Evolutionary conservation across 169 alveolate species (phyloP).

Genomic region (Eimeria acervulina): DNA sequence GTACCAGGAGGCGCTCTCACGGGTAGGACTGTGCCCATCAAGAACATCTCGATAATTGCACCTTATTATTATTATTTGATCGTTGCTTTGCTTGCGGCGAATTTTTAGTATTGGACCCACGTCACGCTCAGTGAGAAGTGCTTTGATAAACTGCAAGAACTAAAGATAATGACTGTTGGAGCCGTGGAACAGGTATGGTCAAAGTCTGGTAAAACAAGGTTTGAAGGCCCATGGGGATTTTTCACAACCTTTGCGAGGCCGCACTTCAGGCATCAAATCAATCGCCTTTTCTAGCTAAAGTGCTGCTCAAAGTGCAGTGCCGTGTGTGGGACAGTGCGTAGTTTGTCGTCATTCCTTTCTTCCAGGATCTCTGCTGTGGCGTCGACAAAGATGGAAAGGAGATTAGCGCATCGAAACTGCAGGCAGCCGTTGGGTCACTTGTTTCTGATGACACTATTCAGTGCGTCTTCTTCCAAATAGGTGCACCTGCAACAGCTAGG

Average conservation of each 20-base stretch:
- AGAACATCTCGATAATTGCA: neutral
- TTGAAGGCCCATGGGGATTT: neutral
- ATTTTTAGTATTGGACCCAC: constrained; percentile 80
- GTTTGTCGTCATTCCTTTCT: neutral
- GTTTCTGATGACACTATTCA: constrained; percentile 51
- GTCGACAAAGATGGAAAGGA: constrained; percentile 83
- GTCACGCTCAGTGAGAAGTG: constrained; percentile 80
- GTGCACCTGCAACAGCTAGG: neutral
- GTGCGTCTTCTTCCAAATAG: neutral
- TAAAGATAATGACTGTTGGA: constrained; percentile 78
- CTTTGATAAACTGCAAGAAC: constrained; percentile 78
- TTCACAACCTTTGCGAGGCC: neutral
- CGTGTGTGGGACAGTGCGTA: neutral
- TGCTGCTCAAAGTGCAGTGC: neutral
- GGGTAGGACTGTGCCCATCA: constrained; percentile 35
- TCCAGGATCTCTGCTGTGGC: constrained; percentile 79
- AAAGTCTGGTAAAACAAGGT: neutral
- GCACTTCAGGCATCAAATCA: neutral
- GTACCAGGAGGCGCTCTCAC: constrained; percentile 84
- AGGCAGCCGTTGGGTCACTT: constrained; percentile 60
- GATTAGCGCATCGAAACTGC: constrained; percentile 69
- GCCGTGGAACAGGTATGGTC: constrained; percentile 81
- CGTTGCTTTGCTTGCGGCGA: neutral
- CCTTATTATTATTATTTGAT: neutral
- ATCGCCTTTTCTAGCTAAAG: neutral